phyloP scores from a whole-genome alignment of 140 eudicot species.

The Anethum foeniculum region DNA sequence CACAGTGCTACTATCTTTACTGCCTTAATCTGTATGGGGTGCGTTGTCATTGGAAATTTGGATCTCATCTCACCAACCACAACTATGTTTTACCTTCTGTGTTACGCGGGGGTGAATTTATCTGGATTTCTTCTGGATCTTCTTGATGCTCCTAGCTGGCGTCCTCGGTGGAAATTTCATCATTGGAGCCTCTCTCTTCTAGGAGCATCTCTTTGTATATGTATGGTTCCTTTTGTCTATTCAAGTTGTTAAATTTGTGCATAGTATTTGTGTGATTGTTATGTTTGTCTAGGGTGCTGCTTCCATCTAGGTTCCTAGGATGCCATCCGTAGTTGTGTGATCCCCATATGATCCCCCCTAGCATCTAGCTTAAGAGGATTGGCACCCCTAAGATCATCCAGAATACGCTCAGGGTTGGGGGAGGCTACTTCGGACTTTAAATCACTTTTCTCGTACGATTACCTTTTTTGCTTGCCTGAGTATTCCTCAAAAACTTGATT shows the following conservation, averaged over 20 bases:
- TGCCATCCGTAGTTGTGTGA: not conserved
- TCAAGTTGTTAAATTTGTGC: not conserved
- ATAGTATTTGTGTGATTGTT: not conserved
- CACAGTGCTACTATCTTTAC: constrained; percentile 87
- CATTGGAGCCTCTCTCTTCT: constrained; percentile 98
- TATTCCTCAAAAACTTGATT: not conserved
- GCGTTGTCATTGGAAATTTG: constrained; percentile 87
- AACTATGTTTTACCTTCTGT: constrained; percentile 93
- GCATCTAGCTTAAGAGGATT: not conserved
- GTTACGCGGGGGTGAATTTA: constrained; percentile 95
- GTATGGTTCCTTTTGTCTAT: constrained; percentile 27
- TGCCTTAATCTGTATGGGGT: constrained; percentile 87
- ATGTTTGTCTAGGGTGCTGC: not conserved
- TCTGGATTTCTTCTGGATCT: constrained; percentile 98
- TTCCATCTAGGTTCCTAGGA: not conserved
- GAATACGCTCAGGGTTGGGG: not conserved
- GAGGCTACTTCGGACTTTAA: not conserved
- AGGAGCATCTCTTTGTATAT: constrained; percentile 90
- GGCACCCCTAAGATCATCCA: not conserved
- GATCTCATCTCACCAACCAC: constrained; percentile 95
- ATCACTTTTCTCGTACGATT: not conserved
- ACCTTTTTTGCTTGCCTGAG: not conserved
- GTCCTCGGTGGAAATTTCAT: constrained; percentile 99
- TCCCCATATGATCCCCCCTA: not conserved
- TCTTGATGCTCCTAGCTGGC: constrained; percentile 99